phyloP scores from a whole-genome alignment of 1,284 basidiomycete genomes.

The Agroathelia rolfsii region DNA sequence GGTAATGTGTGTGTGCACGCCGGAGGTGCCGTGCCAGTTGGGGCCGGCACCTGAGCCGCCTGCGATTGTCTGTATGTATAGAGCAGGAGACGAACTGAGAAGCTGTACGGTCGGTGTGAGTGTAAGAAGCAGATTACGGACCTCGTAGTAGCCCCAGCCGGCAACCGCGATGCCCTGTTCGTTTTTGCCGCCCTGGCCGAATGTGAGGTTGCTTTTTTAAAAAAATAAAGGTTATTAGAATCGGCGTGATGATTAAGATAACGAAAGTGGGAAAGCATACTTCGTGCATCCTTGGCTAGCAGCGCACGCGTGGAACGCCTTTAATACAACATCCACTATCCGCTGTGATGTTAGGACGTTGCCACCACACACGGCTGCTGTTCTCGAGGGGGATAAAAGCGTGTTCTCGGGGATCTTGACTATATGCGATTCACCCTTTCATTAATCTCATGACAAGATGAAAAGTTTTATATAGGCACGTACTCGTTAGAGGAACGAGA shows the following conservation, averaged over 20 bases:
- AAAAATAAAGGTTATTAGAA: slow-evolving; percentile 10
- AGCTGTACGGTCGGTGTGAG: slow-evolving; percentile 3
- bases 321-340: slow-evolving; percentile 91
- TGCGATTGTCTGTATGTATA: slow-evolving; percentile 66
- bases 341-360: slow-evolving; percentile 91
- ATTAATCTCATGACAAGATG: slow-evolving; percentile 7
- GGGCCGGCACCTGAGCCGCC: slow-evolving; percentile 92
- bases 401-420: slow-evolving; percentile 79
- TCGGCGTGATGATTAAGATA: slow-evolving; percentile 3
- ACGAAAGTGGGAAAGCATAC: slow-evolving; percentile 28
- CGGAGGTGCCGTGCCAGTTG: slow-evolving; percentile 82
- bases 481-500: slow-evolving; percentile 69
- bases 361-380: slow-evolving; percentile 87
- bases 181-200: slow-evolving; percentile 83
- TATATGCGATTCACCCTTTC: slow-evolving; percentile 17
- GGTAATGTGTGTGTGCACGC: slow-evolving; percentile 86
- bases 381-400: slow-evolving; percentile 73
- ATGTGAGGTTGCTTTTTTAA: slow-evolving; percentile 72
- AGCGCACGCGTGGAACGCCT: slow-evolving; percentile 87
- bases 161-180: slow-evolving; percentile 64
- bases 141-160: slow-evolving; percentile 96
- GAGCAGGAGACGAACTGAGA: slow-evolving; percentile 5
- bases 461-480: slow-evolving; percentile 15
- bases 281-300: slow-evolving; percentile 93
- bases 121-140: slow-evolving; percentile 15